Percentiles rank a stretch among this genome's conserved stretches.
Conservation (phyloP, 2,329 filamentous ascomycete species). For the Biscogniauxia marginata region DNA sequence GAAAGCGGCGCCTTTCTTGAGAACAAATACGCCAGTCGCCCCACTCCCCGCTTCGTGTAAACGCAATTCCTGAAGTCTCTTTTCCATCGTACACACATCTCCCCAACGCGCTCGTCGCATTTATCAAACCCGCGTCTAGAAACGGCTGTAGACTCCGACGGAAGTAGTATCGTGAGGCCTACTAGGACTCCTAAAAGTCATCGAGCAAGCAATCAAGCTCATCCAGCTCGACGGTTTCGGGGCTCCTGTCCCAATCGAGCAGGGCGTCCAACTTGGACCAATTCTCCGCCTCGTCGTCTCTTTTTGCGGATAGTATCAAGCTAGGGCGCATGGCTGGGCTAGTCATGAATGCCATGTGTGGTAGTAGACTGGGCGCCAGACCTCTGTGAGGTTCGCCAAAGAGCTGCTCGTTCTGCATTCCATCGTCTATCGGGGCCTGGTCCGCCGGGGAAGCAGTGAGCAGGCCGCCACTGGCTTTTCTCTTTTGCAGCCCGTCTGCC, state of each 20-base stretch:
- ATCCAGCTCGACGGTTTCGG: slow-evolving; percentile 87
- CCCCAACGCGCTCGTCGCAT: slow-evolving; percentile 9
- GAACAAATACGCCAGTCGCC: slow-evolving; percentile 17
- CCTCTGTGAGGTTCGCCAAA: slow-evolving; percentile 45
- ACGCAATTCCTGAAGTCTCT: slow-evolving; percentile 12
- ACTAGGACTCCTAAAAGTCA: slow-evolving; percentile 55
- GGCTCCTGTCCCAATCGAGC: slow-evolving; percentile 66
- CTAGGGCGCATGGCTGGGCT: slow-evolving; percentile 56
- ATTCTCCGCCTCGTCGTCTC: slow-evolving; percentile 40
- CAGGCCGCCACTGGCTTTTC: slow-evolving; percentile 53
- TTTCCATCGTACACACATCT: slow-evolving; percentile 21
- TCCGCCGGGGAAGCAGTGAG: slow-evolving; percentile 36
- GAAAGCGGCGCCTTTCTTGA: slow-evolving; percentile 11
- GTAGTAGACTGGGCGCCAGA: slow-evolving; percentile 32
- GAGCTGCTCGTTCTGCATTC: slow-evolving; percentile 49
- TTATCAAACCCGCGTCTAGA: neutral
- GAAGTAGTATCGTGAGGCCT: slow-evolving; percentile 2
- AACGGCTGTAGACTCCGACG: slow-evolving; percentile 5
- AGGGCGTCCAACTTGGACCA: slow-evolving; percentile 45
- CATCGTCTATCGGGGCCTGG: slow-evolving; percentile 41
- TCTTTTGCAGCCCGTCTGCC: slow-evolving; percentile 75
- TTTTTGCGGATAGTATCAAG: slow-evolving; percentile 43
- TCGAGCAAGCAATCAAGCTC: slow-evolving; percentile 88
- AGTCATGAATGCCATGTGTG: slow-evolving; percentile 46
- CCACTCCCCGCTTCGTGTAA: slow-evolving; percentile 20